Evolutionary conservation across 192 early-diverging fungal species (phyloP).

Genomic region (Entomortierella lignicola): DNA sequence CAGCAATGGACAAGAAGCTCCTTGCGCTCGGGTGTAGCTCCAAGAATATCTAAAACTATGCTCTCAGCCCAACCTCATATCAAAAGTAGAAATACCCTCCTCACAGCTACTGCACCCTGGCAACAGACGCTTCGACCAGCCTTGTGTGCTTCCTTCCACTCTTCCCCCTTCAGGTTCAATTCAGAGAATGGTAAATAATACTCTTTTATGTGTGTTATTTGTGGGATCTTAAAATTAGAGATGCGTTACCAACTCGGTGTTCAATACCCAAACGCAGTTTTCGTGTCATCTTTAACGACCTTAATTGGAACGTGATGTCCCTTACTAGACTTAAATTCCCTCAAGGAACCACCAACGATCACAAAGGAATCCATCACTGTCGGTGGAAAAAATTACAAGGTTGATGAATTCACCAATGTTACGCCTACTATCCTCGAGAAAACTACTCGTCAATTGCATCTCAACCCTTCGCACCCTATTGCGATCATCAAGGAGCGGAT

Average conservation of each 20-base stretch:
- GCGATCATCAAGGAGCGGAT: slow-evolving; percentile 86
- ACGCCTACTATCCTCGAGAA: slow-evolving; percentile 81
- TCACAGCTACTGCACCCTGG: neutral
- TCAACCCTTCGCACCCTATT: slow-evolving; percentile 85
- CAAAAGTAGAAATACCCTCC: neutral
- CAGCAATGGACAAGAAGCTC: slow-evolving; percentile 22
- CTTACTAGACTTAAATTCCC: neutral
- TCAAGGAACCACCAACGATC: slow-evolving; percentile 35
- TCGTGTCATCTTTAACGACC: neutral
- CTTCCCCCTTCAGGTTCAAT: slow-evolving; percentile 9
- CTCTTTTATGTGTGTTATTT: no score
- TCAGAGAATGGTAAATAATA: slow-evolving; percentile 27
- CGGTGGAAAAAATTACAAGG: slow-evolving; percentile 51
- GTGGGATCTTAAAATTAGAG: no score
- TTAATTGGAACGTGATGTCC: neutral
- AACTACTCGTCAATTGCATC: slow-evolving; percentile 79
- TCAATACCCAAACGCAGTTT: no score
- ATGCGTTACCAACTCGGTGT: no score
- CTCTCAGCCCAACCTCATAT: neutral
- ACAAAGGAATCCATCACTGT: slow-evolving; percentile 46
- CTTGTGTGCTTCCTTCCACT: slow-evolving; percentile 37
- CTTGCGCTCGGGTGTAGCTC: neutral
- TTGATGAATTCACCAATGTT: slow-evolving; percentile 84
- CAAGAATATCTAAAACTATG: neutral
- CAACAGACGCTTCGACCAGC: slow-evolving; percentile 21